These are phyloP conservation scores for Comarum palustre DNA, from an alignment of 306 rosid genomes.

Conservation along the genomic window DNA sequence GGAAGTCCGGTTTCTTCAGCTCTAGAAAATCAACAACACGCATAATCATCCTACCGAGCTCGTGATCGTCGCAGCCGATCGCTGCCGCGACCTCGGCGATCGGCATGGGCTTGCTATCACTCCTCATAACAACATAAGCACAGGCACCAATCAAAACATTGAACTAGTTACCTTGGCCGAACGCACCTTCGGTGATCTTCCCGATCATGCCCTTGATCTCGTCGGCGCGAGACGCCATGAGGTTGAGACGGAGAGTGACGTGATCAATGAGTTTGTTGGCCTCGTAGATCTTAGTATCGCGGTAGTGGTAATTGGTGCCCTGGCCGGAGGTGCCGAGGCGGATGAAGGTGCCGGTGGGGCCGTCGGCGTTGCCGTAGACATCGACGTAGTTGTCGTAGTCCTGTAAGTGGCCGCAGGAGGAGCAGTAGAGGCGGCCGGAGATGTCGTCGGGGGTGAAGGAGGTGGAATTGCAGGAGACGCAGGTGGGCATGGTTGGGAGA, in stretches of 20 bases:
- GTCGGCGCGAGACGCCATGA: conserved; percentile 24
- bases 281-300: conserved; percentile 38
- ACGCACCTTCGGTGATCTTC: conserved; percentile 57
- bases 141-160: conserved; percentile 62
- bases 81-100: conserved; percentile 53
- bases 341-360: conserved; percentile 15
- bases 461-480: conserved; percentile 26
- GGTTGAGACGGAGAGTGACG: conserved; percentile 38
- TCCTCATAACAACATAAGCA: conserved; percentile 60
- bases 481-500: conserved; percentile 19
- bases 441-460: conserved; percentile 45
- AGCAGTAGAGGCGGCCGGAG: conserved; percentile 36
- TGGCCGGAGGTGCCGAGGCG: conserved; percentile 51
- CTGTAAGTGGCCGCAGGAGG: conserved; percentile 49
- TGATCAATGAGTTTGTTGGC: conserved; percentile 49
- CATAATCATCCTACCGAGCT: conserved; percentile 57
- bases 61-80: conserved; percentile 48
- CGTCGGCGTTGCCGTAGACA: conserved; percentile 9
- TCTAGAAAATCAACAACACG: conserved; percentile 51
- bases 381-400: conserved; percentile 49
- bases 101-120: conserved; percentile 40
- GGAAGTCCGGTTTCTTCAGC: conserved; percentile 43
- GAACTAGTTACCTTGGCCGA: conserved; percentile 67
- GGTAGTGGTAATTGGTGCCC: conserved; percentile 41
- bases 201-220: conserved; percentile 47